Evolutionary conservation across 345 rosid species (phyloP), one percentile per base, ranked within the genome.

Genomic region (Rhodamnia argentea): DNA sequence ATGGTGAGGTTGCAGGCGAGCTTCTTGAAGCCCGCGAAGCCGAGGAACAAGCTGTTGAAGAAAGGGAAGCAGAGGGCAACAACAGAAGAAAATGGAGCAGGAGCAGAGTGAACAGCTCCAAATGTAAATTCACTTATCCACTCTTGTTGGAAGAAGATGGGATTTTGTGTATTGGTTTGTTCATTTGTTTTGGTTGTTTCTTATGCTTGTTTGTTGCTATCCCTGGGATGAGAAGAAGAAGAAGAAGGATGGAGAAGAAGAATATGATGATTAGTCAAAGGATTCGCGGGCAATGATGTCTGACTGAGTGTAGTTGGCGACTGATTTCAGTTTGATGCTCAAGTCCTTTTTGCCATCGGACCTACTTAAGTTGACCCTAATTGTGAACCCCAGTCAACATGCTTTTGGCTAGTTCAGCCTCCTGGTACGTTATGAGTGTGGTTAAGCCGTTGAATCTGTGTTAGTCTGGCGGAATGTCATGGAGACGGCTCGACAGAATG

Each of bases 1-100:
- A 91, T 93, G 97, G 98, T 95, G 74, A 92, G 92, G 22, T 84
- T 95, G 75, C 98, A 96, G 86, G 92, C 97, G 88, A 91, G 89
- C 82, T 95, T 88, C 87, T 90, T 96, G 92, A 95, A 92, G 91
- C 98, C 97, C 7, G 84, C 90, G 82, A 92, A 90, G 54, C 97
- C 94, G 47, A 93, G 97, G 88, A 90, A 92, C 12, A 96, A 92
- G 91, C 20, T 94, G 86, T 62, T 87, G 86, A 94, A 94, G 89
- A 87, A 87, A 51, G 82, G 53, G 50, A 87, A 87, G 82, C 78
- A 52, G 58, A 83, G 23, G 20, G 84, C 37, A 52, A 9, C 37
- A 37, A 37, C 20, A 85, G 58, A 27, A 70, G 83, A 13, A 64
- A 50, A 27, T 26, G 47, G 75, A 50, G 27, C 14, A 14, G 78